Conservation (phyloP, 2,329 filamentous ascomycete species). For the Talaromyces pinophilus region DNA sequence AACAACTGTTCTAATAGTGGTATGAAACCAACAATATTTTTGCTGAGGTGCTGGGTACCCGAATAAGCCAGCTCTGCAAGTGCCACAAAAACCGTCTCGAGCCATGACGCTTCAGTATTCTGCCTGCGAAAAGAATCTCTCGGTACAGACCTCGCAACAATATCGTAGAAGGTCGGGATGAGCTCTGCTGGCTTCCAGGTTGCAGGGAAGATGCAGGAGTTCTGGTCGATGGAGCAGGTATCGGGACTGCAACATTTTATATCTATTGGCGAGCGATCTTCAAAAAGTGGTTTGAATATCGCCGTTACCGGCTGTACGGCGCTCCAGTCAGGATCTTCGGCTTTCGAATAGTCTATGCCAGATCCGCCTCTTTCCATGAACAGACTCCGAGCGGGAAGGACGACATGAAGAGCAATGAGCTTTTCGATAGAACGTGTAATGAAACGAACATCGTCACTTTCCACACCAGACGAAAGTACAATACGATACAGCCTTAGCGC, state of each 20-base stretch:
- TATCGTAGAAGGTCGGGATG: constrained; percentile 48
- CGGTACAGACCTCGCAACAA: constrained; percentile 49
- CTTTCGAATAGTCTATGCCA: constrained; percentile 38
- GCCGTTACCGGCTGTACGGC: constrained; percentile 40
- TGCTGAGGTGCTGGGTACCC: constrained; percentile 34
- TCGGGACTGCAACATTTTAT: constrained; percentile 12
- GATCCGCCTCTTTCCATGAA: constrained; percentile 41
- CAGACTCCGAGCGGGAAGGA: constrained; percentile 41
- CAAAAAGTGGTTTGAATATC: constrained; percentile 40
- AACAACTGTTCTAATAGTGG: constrained; percentile 41
- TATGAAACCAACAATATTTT: constrained; percentile 36
- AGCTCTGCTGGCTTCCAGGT: constrained; percentile 38
- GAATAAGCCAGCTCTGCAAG: constrained; percentile 45
- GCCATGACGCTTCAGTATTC: constrained; percentile 51
- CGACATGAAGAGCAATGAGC: constrained; percentile 44
- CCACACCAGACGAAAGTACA: constrained; percentile 31
- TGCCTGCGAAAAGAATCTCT: constrained; percentile 46
- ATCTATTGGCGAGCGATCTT: constrained; percentile 25
- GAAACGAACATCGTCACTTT: constrained; percentile 36
- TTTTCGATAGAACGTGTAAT: constrained; percentile 40
- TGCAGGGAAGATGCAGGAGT: constrained; percentile 19
- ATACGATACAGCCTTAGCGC: constrained; percentile 38
- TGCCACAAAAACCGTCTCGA: constrained; percentile 51
- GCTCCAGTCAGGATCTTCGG: constrained; percentile 36
- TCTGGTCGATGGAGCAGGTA: not conserved